These are phyloP conservation scores for Apiospora rasikravindrae DNA, from an alignment of 2,329 filamentous ascomycete genomes.

Conservation along the genomic window DNA sequence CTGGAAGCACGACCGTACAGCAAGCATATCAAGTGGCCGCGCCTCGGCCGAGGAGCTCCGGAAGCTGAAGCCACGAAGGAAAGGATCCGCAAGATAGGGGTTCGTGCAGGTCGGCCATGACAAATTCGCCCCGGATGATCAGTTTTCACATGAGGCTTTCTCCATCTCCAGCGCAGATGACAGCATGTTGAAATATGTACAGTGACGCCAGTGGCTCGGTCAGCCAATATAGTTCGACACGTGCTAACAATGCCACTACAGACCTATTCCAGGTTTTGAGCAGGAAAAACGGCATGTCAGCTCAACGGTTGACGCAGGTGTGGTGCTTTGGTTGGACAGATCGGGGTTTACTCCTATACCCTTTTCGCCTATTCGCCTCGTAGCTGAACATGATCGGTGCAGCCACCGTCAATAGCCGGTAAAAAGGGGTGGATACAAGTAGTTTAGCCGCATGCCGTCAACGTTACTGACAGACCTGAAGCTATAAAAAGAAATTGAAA, in stretches of 20 bases:
- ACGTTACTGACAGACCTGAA: neutral
- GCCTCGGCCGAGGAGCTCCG: neutral
- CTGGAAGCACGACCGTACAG: neutral
- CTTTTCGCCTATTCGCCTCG: neutral
- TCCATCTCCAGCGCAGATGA: neutral
- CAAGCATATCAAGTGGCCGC: neutral
- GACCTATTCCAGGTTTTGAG: neutral
- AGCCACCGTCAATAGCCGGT: neutral
- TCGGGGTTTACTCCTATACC: neutral
- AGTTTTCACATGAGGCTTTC: neutral
- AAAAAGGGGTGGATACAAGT: neutral
- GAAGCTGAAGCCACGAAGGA: neutral
- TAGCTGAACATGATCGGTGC: neutral
- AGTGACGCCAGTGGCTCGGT: slow-evolving; percentile 1
- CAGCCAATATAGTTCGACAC: neutral
- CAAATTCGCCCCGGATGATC: neutral
- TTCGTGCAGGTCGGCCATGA: neutral
- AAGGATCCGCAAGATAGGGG: neutral
- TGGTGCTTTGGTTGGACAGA: neutral
- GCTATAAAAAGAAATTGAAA: slow-evolving; percentile 6
- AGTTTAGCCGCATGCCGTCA: slow-evolving; percentile 4
- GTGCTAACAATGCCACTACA: neutral
- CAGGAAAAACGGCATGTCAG: neutral
- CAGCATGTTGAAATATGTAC: neutral
- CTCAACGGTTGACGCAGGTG: neutral